Evolutionary conservation across 2,329 filamentous ascomycete genomes (phyloP), one percentile per base, ranked within the genome.

Genomic region (Ceratocystis eucalypticola): DNA sequence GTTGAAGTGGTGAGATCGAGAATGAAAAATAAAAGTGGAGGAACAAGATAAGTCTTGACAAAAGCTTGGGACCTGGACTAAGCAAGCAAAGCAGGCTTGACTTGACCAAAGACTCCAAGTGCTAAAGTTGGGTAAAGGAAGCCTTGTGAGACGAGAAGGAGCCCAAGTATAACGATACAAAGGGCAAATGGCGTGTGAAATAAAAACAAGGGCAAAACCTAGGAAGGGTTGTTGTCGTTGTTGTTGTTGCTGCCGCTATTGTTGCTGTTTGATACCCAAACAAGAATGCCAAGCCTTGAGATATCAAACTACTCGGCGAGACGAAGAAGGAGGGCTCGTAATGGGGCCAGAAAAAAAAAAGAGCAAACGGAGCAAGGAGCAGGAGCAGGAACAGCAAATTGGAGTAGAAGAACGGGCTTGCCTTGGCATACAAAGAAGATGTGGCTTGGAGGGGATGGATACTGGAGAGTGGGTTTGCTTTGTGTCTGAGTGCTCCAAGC

Each of bases 1-100:
- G 53, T 33, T 37, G 53, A 57, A 22, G 53, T 57, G 53, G 53
- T 57, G 53, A 57, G 53, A 33, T 57, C 28, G 28, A 50, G 62
- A 64, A 50, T 8, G 46, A 55, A 37, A 50, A 33, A 48, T 50
- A 64, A 48, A 50, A 46, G 46, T 46, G 22, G 46, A 33, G 28
- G 33, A 33, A 33, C 25, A 57, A n/a, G 53, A 33, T 28, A 33
- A n/a, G 53, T 57, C 12, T 12, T 57, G 17, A 28, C 53, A 57
- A 33, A 62, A 62, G n/a, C 28, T 41, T 64, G 17, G 41, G 22
- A 33, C 28, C 5, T n/a, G 22, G 22, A 5, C 41, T 33, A 8
- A 17, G 7, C 30, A 25, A 22, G 25, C 22, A n/a, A 25, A 22
- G 25, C 22, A n/a, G n/a, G 20, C 22, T 45, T 10, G 8, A 37